Base-by-base conservation (phyloP, 2,329 filamentous ascomycete genomes). In the Grosmannia huntii region DNA sequence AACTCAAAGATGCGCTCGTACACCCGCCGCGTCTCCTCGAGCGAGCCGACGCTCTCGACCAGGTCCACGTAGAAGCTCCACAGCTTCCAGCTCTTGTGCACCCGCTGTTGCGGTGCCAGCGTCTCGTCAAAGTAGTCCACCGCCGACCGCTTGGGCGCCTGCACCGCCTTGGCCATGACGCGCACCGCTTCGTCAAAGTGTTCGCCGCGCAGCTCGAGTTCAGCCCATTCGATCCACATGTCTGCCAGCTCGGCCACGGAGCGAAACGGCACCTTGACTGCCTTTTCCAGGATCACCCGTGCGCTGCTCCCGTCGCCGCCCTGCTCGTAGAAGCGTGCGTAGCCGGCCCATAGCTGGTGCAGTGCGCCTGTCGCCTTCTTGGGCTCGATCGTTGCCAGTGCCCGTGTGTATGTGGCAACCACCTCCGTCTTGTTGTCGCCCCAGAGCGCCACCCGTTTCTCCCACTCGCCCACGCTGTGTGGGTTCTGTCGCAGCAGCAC, bases 51-150 rank as follows among this genome's bases (percentile, higher is more conserved):
- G 70, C 90, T 96, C 71, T 99, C 94, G 3, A 99, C 91, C 1
- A 99, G 81, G 69, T 99, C 94, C 48, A 99, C 91, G 66, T 99
- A 99, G 76, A 99, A 99, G 72, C 90, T 96, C 94, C 94, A 99
- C 12, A 99, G 75, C 71, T 97, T 99, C 94, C 94, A 99, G 69
- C 90, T 96, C 77, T 99, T 99, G 75, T 99, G 94, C 3, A 99
- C 89, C 62, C 95, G 83, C 74, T 97, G 94, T 69, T 99, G 94
- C 4, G 94, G 92, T 1, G 90, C 90, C 7, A 99, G 76, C 0
- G 83, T 90, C 69, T 99, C 95, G 69, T 99, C 94, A 67, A 97
- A 99, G 69, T 97, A 99, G 74, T 99, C 94, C n/a, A 99, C 90
- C 2, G 85, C 95, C n/a, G 92, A 96, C 63, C 90, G 79, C 72